Evolutionary conservation across 2,329 filamentous ascomycete genomes (phyloP).

Genomic region (Neonectria neomacrospora): DNA sequence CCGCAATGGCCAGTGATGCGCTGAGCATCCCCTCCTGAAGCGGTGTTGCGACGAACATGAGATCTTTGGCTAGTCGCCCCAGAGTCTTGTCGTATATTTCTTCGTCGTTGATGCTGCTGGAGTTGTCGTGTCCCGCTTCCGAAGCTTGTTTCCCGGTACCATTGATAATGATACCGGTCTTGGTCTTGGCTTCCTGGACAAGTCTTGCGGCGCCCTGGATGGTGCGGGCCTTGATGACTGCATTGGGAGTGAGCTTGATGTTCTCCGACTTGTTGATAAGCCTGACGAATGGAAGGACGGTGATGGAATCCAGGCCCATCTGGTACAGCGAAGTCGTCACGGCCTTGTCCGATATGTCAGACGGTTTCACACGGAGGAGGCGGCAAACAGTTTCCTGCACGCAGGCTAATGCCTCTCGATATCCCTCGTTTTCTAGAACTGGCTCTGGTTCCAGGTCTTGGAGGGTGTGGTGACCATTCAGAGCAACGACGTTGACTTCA

Average conservation of each 20-base stretch:
- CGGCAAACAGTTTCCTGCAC: neutral
- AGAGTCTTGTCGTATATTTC: slow-evolving; percentile 23
- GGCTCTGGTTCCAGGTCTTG: neutral
- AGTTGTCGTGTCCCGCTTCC: neutral
- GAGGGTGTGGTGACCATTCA: neutral
- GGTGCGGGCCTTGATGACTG: slow-evolving; percentile 38
- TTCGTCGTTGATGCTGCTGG: neutral
- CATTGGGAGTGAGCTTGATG: slow-evolving; percentile 33
- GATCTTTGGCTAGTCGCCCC: slow-evolving; percentile 27
- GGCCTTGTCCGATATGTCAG: neutral
- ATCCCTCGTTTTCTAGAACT: neutral
- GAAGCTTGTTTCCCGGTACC: neutral
- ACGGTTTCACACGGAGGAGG: neutral
- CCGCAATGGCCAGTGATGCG: slow-evolving; percentile 27
- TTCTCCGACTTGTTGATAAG: slow-evolving; percentile 4
- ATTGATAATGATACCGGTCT: slow-evolving; percentile 9
- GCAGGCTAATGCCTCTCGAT: neutral
- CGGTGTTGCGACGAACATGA: slow-evolving; percentile 41
- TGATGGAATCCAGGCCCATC: neutral
- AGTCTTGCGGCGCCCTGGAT: slow-evolving; percentile 35
- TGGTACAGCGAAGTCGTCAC: neutral
- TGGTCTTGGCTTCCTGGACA: slow-evolving; percentile 22
- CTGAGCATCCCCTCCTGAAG: slow-evolving; percentile 44
- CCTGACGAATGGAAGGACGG: neutral
- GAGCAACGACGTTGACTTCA: neutral